A percentile compares a stretch with the other conserved stretches of the same genome.
phyloP scores from a whole-genome alignment of 2,329 filamentous ascomycete genomes.

The Calonectria pseudoreteaudii region DNA sequence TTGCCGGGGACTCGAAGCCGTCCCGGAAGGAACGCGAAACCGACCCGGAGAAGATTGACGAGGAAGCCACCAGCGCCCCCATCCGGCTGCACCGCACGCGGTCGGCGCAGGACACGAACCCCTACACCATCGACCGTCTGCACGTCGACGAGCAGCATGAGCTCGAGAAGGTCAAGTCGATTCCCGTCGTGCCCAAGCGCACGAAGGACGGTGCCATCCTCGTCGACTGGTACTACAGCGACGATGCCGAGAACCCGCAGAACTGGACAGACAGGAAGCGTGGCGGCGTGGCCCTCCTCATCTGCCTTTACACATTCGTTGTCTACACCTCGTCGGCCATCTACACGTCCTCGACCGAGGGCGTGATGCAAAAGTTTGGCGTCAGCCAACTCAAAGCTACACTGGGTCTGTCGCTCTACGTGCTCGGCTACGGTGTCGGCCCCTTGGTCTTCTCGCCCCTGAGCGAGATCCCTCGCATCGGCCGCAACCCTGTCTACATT shows the following conservation, averaged over 20 bases:
- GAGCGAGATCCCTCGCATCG: constrained; percentile 74
- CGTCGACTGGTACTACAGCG: constrained; percentile 66
- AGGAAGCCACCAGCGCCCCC: background rate
- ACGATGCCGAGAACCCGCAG: constrained; percentile 67
- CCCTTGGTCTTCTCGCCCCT: constrained; percentile 75
- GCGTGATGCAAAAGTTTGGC: constrained; percentile 64
- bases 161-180: constrained; percentile 58
- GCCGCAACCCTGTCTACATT: constrained; percentile 76
- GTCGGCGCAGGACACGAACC: constrained; percentile 35
- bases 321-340: constrained; percentile 65
- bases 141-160: constrained; percentile 49
- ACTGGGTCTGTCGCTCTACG: constrained; percentile 71
- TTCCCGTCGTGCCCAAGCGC: constrained; percentile 60
- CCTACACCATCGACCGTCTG: constrained; percentile 35
- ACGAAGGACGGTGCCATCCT: constrained; percentile 64
- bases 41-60: constrained; percentile 20
- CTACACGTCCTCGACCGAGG: constrained; percentile 58
- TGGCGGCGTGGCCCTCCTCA: constrained; percentile 55
- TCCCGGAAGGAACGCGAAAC: constrained; percentile 25
- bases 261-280: constrained; percentile 64
- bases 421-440: constrained; percentile 72
- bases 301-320: constrained; percentile 70
- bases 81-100: constrained; percentile 40
- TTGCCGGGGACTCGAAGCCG: constrained; percentile 18
- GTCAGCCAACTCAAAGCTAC: constrained; percentile 64